Evolutionary conservation across 2,329 filamentous ascomycete species (phyloP), one percentile per base, ranked within the genome.

Genomic region (Ophiostoma piceae): DNA sequence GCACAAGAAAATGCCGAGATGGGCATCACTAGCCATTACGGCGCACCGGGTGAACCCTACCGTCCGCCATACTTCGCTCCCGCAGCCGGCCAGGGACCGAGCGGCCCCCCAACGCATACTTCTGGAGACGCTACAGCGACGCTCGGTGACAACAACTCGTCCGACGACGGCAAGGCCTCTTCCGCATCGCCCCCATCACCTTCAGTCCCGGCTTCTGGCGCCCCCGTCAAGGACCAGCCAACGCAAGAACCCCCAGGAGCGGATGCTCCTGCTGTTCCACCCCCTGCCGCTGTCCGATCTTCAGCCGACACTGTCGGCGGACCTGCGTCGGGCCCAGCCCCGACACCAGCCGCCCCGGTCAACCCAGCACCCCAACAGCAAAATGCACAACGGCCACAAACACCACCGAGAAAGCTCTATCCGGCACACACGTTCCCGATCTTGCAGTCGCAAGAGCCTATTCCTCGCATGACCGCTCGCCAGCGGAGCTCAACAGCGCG

Each of bases 1-100:
- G 74, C 73, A 68, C 72, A 69, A 65, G 69, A 77, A 73, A 74
- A 72, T 72, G 75, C 77, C 14, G 77, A 77, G 71, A 76, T 77
- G 74, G 77, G 72, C 75, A 76, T 72, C 71, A 73, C 72, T 71
- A 9, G n/a, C 35, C 9, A 12, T 19, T 39, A 22, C 19, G 19
- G 9, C 19, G 73, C 71, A 71, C 73, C 74, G 71, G 66, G 47
- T 57, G 67, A 29, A 16, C 22, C 43, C 67, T 68, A 68, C 67
- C 67, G 35, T 22, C 68, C 70, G 2, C 39, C 68, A n/a, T 66
- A 47, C 16, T 32, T 35, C 51, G 43, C 68, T 3, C 41, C 66
- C 5, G n/a, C 62, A 65, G 32, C 35, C 62, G 32, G 22, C 7
- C 62, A 39, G 22, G 62, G 62, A 8, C 32, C 32, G 32, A 65